Conservation (phyloP, 2,329 filamentous ascomycete genomes). For the Didymella pinodella region DNA sequence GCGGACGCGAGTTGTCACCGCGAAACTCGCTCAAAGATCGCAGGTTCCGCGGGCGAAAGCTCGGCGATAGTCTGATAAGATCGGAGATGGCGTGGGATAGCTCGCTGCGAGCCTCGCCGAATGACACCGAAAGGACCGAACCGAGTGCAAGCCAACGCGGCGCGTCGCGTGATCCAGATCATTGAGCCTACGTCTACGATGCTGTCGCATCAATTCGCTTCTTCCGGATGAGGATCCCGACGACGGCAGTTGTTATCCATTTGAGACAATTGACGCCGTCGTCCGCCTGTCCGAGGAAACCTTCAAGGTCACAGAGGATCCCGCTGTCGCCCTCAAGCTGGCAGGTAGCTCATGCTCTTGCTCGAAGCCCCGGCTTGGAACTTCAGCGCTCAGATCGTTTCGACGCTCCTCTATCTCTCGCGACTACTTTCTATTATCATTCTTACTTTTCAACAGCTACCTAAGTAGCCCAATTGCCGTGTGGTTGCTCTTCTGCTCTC, state of each 20-base stretch:
- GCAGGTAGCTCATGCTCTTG: not conserved
- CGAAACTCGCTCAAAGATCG: conserved; percentile 19
- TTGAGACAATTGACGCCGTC: conserved; percentile 22
- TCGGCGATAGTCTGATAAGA: conserved; percentile 19
- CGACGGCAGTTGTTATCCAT: conserved; percentile 13
- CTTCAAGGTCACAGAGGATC: conserved; percentile 10
- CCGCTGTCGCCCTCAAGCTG: conserved; percentile 1
- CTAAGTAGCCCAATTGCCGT: not conserved
- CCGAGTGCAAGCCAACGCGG: conserved; percentile 19
- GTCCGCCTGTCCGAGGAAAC: conserved; percentile 16
- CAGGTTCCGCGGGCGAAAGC: conserved; percentile 1
- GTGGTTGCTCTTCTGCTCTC: not conserved
- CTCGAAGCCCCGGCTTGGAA: not conserved
- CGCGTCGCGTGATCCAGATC: conserved; percentile 24
- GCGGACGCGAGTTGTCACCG: conserved; percentile 22
- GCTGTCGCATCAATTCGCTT: conserved; percentile 29
- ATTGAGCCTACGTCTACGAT: conserved; percentile 1
- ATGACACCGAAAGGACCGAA: conserved; percentile 18
- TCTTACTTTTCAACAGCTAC: not conserved
- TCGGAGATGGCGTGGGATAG: conserved; percentile 24
- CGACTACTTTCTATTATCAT: not conserved
- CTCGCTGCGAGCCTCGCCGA: conserved; percentile 21
- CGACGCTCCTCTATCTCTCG: not conserved
- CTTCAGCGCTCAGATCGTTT: not conserved
- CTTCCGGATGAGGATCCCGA: conserved; percentile 28